Base-by-base conservation (phyloP, 2,329 filamentous ascomycete species). In the Ambrosiella xylebori region DNA sequence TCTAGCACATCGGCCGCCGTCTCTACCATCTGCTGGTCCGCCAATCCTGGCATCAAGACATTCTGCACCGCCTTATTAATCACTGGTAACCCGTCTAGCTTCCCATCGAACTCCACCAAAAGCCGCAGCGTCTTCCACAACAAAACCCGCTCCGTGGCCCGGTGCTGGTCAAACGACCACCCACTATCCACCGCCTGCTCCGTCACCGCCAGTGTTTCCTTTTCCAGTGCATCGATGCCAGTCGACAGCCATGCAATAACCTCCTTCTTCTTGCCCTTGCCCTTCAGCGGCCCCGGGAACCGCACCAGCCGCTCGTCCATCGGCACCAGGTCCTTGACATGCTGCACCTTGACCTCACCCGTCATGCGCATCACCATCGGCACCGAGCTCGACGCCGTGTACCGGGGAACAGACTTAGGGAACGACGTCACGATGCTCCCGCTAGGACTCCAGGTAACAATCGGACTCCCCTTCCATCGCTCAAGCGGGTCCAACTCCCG, bases 231-330 rank as follows among this genome's bases (percentile, higher is more conserved):
- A 41, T 87, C 83, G 58, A 97, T 91, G 56, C 84, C 88, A 60
- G 78, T 74, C 3, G 76, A 79, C 50, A 98, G 74, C 93, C 94
- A 98, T 1, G 80, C 70, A 49, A 90, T 64, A 0, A 88, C 79
- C 57, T 98, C 91, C 73, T 97, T 98, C 76, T 98, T 98, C 75
- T 95, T 97, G 1, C 84, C 82, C 67, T 96, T 97, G 45, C 82
- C 79, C 68, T 85, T 89, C 36, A 98, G 73, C 2, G 94, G 93
- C 0, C 93, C 93, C 0, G 93, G 93, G 65, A 97, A 97, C 64
- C 84, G 88, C 15, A 81, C 77, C 54, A 93, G 72, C 1, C 82
- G 78, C 39, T 93, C 88, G 27, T 80, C 74, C 7, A 89, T 72
- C 3, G 86, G 82, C 50, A 87, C 73, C 37, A 88, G 74, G 49